phyloP scores from a whole-genome alignment of 441 rosid genomes.

The Arabidopsis lyrata region DNA sequence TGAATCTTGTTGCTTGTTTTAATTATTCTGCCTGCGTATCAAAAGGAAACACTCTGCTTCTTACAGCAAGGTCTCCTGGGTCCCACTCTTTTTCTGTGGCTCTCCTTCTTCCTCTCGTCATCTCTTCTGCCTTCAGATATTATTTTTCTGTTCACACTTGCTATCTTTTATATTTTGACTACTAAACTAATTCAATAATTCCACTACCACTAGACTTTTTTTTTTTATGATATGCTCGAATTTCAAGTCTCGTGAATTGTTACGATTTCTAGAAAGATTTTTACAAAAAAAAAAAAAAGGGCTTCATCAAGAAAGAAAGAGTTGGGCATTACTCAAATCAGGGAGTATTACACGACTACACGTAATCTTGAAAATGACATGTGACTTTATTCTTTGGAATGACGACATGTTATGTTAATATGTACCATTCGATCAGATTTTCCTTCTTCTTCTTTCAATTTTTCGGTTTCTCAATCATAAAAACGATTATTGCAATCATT shows the following conservation, averaged over 20 bases:
- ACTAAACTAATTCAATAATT: too few species aligned
- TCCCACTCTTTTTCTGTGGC: conserved; percentile 45
- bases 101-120: conserved; percentile 31
- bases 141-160: conserved; percentile 20
- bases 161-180: not conserved
- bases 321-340: conserved; percentile 31
- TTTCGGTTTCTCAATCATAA: not conserved
- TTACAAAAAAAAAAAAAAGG: not conserved
- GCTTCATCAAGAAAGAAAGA: conserved; percentile 1
- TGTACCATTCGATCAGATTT: conserved; percentile 22
- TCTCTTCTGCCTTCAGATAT: conserved; percentile 19
- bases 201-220: too few species aligned
- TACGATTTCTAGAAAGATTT: not conserved
- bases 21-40: conserved; percentile 14
- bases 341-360: conserved; percentile 15
- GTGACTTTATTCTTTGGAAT: conserved; percentile 2
- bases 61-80: conserved; percentile 53
- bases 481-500: not conserved
- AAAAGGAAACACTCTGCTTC: conserved; percentile 44
- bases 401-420: conserved; percentile 18
- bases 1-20: conserved; percentile 29
- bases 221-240: not conserved
- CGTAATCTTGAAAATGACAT: conserved; percentile 39
- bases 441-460: not conserved
- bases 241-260: not conserved